Evolutionary conservation across 805 yeast genomes (phyloP), one percentile per base, ranked within the genome.

Genomic region (Pichia ethanolica): DNA sequence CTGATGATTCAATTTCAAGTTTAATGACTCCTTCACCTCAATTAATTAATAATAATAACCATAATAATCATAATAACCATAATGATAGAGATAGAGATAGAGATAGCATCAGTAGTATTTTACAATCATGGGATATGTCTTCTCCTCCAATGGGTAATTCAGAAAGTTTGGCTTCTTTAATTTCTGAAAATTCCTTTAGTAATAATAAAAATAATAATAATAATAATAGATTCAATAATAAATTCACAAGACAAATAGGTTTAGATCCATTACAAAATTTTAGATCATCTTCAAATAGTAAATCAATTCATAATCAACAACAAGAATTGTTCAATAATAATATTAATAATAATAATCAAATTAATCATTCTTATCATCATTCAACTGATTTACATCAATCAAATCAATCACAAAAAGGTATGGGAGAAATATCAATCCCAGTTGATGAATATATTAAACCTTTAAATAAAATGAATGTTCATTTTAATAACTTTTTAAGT

Each of bases 381-480:
- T 20, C 20, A 25, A 7, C 44, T 33, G 14, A 9, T 12, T 20
- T 20, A n/a, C 45, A 35, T 12, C 44, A 30, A 10, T 47, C 33
- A n/a, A n/a, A 14, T 9, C 38, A 44, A 8, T 40, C 46, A 35
- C 55, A 52, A 26, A 61, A 56, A 44, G 56, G 66, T 38, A 45
- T 59, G 3, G 70, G 70, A 10, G 70, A 66, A 50, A 66, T 66
- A 5, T 45, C 62, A 2, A 50, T 66, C 5, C 67, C 70, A 4
- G 57, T 66, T 30, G 69, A 67, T 44, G 71, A 68, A 47, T 68
- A 64, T 47, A 64, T 67, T 14, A 67, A 65, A 33, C 71, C 71
- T 11, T 45, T 67, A 48, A 64, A 66, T 47, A 61, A 67, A 28
- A 67, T 67, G 70, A 66, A 64, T 46, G 58, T 54, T 10, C 60